Conservation (phyloP, 164 flowering plant genomes). For the Magnolia changhungtana region DNA sequence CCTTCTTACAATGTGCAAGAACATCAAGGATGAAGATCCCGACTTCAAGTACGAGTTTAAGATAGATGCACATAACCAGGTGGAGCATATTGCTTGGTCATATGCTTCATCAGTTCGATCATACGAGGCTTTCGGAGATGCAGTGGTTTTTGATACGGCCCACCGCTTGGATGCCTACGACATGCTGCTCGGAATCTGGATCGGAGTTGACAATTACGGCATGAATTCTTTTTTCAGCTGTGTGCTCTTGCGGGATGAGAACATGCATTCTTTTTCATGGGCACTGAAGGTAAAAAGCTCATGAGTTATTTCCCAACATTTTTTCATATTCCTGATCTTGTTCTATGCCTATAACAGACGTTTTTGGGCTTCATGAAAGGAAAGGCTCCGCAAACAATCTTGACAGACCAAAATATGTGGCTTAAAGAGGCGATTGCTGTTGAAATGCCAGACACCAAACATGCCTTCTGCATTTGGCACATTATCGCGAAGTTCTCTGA, state of each 20-base stretch:
- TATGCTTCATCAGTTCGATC: constrained; percentile 53
- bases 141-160: constrained; percentile 68
- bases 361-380: constrained; percentile 71
- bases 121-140: constrained; percentile 73
- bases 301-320: background rate
- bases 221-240: constrained; percentile 63
- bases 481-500: constrained; percentile 64
- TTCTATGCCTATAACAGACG: constrained; percentile 34
- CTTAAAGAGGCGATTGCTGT: constrained; percentile 69
- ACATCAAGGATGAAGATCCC: constrained; percentile 56
- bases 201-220: constrained; percentile 88
- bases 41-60: constrained; percentile 64
- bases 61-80: constrained; percentile 61
- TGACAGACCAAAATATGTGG: constrained; percentile 80
- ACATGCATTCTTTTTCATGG: constrained; percentile 71
- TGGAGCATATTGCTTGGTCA: constrained; percentile 79
- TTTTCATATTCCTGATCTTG: background rate
- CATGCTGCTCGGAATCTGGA: constrained; percentile 72
- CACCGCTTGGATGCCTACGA: constrained; percentile 71
- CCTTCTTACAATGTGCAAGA: constrained; percentile 73
- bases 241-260: constrained; percentile 73
- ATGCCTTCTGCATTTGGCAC: constrained; percentile 83
- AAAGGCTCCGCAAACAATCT: constrained; percentile 68
- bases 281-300: constrained; percentile 60
- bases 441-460: constrained; percentile 68